Conservation (phyloP, 176 grass and related monocot genomes). For the Rhynchospora pubera region DNA sequence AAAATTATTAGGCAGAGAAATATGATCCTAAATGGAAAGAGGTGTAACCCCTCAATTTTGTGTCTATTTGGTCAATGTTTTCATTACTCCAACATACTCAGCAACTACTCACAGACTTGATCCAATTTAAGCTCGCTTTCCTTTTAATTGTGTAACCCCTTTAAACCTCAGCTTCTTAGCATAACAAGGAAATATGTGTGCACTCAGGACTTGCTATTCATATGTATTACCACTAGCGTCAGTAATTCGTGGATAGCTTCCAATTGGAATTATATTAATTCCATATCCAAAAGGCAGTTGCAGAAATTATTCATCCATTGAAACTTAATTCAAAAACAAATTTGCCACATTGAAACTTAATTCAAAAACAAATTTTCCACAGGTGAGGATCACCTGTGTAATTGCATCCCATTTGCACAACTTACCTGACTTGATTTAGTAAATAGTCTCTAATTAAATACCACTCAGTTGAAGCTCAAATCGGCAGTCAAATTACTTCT, state of each 20-base stretch:
- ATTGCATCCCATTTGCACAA: neutral
- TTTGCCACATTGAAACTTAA: too few species aligned
- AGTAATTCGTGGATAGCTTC: conserved; percentile 87
- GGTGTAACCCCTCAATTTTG: neutral
- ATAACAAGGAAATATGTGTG: neutral
- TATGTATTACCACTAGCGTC: conserved; percentile 79
- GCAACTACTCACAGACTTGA: neutral
- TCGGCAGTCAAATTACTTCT: neutral
- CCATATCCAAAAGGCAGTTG: conserved; percentile 58
- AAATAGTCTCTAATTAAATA: neutral
- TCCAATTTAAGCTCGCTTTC: neutral
- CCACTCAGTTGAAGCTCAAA: neutral
- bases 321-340: conserved; percentile 17
- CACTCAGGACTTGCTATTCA: conserved; percentile 56
- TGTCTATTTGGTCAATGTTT: neutral
- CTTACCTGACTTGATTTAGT: neutral
- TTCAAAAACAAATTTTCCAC: too few species aligned
- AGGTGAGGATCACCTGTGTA: neutral
- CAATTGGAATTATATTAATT: conserved; percentile 91
- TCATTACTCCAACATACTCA: neutral
- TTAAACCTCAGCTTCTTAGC: neutral
- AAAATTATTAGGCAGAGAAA: neutral
- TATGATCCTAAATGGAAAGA: neutral
- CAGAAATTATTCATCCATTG: neutral
- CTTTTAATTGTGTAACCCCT: neutral